Base-by-base conservation (phyloP, 2,329 filamentous ascomycete genomes). In the Epichloe aotearoae region DNA sequence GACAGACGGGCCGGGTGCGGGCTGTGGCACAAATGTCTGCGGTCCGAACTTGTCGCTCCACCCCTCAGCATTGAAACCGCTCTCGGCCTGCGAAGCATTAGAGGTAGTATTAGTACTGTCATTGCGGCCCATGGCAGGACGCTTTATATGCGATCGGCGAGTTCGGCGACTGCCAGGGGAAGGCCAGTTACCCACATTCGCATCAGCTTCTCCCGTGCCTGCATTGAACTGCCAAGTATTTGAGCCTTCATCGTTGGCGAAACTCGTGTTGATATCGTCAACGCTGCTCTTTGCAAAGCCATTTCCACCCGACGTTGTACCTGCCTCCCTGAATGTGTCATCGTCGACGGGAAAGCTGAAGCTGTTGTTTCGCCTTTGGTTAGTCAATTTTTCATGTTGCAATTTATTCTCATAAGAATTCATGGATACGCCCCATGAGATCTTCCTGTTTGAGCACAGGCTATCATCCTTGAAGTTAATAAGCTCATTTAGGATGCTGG, bases 221-320 rank as follows among this genome's bases (percentile, higher is more conserved):
- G 77, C 77, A 50, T 66, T 77, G 55, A 80, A 80, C 50, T 74
- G 67, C 72, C 71, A 77, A 19, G 66, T 62, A 36, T 66, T 63
- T 5, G 66, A 56, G 42, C 66, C 62, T 19, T 79, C 73, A 14
- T 73, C 72, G 4, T 74, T 67, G 19, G 72, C 73, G 62, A 83
- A 83, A 39, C 68, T 75, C 17, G 79, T 83, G 62, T 80, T 79
- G 56, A 83, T 83, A 48, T 75, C 78, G 51, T 83, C 78, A 19
- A 74, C 67, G 57, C 75, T 82, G 51, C 64, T 73, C 53, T 71
- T 72, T 39, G 67, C 59, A 53, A 80, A 78, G 3, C 62, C 37
- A 61, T 64, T 19, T 65, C 60, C n/a, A 19, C 33, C 26, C 30
- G 20, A 26, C 40, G 20, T 34, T 15, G 47, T 44, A 14, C 39